phyloP scores from a whole-genome alignment of 2,329 filamentous ascomycete genomes.

The Neofusicoccum parvum region DNA sequence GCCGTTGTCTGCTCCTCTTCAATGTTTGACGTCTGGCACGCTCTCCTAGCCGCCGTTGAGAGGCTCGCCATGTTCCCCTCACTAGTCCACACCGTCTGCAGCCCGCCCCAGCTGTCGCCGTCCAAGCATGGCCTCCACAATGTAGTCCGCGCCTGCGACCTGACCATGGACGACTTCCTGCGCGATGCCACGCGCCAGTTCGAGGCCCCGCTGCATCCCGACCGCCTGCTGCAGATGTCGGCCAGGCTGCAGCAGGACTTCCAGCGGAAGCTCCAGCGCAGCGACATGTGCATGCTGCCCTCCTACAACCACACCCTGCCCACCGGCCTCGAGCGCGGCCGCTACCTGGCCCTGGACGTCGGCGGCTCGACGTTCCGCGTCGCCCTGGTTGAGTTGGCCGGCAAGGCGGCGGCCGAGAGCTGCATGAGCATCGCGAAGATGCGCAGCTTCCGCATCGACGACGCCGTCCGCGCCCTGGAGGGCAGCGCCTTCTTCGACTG shows the following conservation, averaged over 20 bases:
- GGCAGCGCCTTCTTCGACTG: conserved; percentile 66
- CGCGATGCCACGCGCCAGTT: conserved; percentile 47
- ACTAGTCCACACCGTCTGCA: conserved; percentile 36
- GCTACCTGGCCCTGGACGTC: conserved; percentile 64
- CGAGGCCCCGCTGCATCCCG: conserved; percentile 46
- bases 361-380: conserved; percentile 68
- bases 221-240: conserved; percentile 48
- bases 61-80: conserved; percentile 39
- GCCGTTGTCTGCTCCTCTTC: neutral
- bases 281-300: conserved; percentile 65
- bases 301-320: conserved; percentile 66
- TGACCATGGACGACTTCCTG: conserved; percentile 53
- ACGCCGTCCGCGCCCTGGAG: conserved; percentile 55
- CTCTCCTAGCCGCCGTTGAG: conserved; percentile 4
- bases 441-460: conserved; percentile 59
- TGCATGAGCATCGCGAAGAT: conserved; percentile 58
- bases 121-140: conserved; percentile 32
- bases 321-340: conserved; percentile 60
- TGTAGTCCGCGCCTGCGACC: conserved; percentile 44
- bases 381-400: conserved; percentile 59
- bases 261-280: conserved; percentile 55
- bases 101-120: conserved; percentile 36
- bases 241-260: conserved; percentile 54
- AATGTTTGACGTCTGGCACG: conserved; percentile 5
- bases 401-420: conserved; percentile 41